A percentile compares a stretch with the other conserved stretches of the same genome.
These are phyloP conservation scores for Turnera subulata DNA, from an alignment of 345 rosid genomes.

Conservation along the genomic window DNA sequence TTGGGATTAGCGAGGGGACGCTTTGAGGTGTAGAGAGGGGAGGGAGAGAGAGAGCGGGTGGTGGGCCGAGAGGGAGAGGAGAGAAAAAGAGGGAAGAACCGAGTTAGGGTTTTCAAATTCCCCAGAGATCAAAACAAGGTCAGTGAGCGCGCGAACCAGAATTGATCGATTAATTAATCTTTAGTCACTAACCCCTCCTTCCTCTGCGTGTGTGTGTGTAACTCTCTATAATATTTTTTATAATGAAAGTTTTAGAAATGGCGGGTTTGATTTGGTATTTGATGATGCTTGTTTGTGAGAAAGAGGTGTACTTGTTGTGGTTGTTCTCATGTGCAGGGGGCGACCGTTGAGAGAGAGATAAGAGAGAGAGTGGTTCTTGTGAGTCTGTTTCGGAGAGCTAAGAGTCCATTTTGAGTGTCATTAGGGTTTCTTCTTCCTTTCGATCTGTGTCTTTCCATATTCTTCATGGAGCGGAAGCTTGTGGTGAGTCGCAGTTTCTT, in stretches of 20 bases:
- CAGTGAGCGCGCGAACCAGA: constrained; percentile 12
- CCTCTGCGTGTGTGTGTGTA: not conserved
- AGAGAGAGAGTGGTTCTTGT: constrained; percentile 32
- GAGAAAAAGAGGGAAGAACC: constrained; percentile 1
- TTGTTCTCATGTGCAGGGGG: constrained; percentile 50
- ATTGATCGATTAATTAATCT: not conserved
- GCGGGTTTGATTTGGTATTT: constrained; percentile 48
- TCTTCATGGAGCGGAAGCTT: constrained; percentile 69
- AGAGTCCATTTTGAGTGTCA: constrained; percentile 32
- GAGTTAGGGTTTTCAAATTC: constrained; percentile 21
- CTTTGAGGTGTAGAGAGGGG: not conserved
- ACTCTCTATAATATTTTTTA: not conserved
- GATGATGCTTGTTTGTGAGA: constrained; percentile 66
- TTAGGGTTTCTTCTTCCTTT: constrained; percentile 32
- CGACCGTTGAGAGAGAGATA: constrained; percentile 50
- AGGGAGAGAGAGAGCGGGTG: constrained; percentile 11
- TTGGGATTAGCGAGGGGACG: too few relatives aligned
- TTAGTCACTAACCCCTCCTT: not conserved
- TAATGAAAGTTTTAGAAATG: constrained; percentile 18
- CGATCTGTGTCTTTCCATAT: constrained; percentile 4
- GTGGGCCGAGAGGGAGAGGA: constrained; percentile 6
- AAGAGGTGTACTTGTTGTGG: constrained; percentile 64
- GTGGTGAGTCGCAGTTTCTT: constrained; percentile 50
- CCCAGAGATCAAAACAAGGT: constrained; percentile 9
- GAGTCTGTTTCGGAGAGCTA: constrained; percentile 24